These are phyloP conservation scores for Davidsoniella eucalypti DNA, from an alignment of 2,329 filamentous ascomycete genomes.

Conservation along the genomic window DNA sequence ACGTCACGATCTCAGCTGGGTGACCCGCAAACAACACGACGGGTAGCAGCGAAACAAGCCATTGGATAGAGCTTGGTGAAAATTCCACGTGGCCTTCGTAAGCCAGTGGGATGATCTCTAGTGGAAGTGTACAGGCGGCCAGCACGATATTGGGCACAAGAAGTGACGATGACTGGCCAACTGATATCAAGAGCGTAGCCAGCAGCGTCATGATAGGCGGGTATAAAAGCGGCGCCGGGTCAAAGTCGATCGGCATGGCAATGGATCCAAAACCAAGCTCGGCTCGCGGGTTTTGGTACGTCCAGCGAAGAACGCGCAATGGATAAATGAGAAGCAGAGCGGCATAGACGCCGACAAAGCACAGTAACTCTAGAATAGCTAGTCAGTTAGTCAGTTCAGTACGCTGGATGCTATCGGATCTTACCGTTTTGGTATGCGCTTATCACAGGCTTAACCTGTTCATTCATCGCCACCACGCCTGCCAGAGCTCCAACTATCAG, in stretches of 20 bases:
- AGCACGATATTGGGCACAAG: slow-evolving; percentile 72
- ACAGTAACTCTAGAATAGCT: slow-evolving; percentile 25
- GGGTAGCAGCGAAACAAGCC: slow-evolving; percentile 59
- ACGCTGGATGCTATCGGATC: not conserved
- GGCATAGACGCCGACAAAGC: slow-evolving; percentile 22
- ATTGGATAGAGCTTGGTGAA: slow-evolving; percentile 40
- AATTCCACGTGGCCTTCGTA: not conserved
- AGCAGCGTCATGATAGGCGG: slow-evolving; percentile 61
- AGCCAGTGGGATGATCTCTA: slow-evolving; percentile 48
- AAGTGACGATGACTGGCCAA: slow-evolving; percentile 37
- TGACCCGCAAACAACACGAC: slow-evolving; percentile 23
- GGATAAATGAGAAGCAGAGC: slow-evolving; percentile 39
- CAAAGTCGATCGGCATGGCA: slow-evolving; percentile 58
- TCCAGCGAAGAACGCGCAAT: slow-evolving; percentile 36
- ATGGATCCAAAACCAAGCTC: slow-evolving; percentile 25
- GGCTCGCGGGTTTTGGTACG: slow-evolving; percentile 24
- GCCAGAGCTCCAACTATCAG: slow-evolving; percentile 33
- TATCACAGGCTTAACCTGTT: slow-evolving; percentile 19
- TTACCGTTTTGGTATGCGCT: not conserved
- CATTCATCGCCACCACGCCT: slow-evolving; percentile 30
- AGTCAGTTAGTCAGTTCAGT: not conserved
- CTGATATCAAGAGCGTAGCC: slow-evolving; percentile 57
- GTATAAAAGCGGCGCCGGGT: slow-evolving; percentile 82
- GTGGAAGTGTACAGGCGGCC: slow-evolving; percentile 59
- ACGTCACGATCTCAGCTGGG: slow-evolving; percentile 4